Conservation (phyloP, 371 early-diverging fungal species). For the Zancudomyces culisetae region DNA sequence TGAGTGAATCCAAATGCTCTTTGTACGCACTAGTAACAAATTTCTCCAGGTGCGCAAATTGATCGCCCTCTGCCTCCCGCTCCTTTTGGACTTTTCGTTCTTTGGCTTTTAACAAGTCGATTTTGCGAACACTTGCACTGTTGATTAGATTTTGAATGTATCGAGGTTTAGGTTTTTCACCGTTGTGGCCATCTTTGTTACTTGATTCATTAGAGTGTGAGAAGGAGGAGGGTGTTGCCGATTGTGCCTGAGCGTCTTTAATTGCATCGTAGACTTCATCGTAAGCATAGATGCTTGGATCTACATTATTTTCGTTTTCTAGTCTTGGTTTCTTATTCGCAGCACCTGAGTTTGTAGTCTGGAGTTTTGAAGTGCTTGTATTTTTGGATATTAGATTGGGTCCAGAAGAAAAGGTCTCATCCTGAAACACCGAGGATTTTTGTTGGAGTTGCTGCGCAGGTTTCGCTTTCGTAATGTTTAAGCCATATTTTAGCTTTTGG, state of each 20-base stretch:
- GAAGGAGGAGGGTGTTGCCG: conserved; percentile 14
- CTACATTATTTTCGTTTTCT: conserved; percentile 11
- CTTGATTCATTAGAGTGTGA: conserved; percentile 6
- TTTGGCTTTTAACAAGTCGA: conserved; percentile 60
- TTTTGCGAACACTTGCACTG: conserved; percentile 60
- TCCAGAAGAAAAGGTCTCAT: no score
- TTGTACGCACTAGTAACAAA: conserved; percentile 73
- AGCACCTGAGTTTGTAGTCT: not conserved
- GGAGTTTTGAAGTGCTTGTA: not conserved
- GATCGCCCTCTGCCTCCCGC: conserved; percentile 43
- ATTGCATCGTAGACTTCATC: conserved; percentile 77
- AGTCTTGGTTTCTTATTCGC: not conserved
- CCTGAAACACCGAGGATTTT: no score
- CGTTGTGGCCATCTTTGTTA: not conserved
- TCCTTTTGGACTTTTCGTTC: conserved; percentile 64
- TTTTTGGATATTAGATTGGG: no score
- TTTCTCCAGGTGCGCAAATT: conserved; percentile 58
- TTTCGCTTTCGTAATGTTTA: conserved; percentile 12
- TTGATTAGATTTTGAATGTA: conserved; percentile 58
- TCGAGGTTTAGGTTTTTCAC: conserved; percentile 33
- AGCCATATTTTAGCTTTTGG: conserved; percentile 11
- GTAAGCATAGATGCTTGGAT: conserved; percentile 74
- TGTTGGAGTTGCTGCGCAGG: not conserved
- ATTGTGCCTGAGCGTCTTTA: conserved; percentile 32
- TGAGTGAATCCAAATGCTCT: conserved; percentile 57